These are phyloP conservation scores for Eutrema yunnanense DNA, from an alignment of 345 rosid genomes.

Conservation along the genomic window DNA sequence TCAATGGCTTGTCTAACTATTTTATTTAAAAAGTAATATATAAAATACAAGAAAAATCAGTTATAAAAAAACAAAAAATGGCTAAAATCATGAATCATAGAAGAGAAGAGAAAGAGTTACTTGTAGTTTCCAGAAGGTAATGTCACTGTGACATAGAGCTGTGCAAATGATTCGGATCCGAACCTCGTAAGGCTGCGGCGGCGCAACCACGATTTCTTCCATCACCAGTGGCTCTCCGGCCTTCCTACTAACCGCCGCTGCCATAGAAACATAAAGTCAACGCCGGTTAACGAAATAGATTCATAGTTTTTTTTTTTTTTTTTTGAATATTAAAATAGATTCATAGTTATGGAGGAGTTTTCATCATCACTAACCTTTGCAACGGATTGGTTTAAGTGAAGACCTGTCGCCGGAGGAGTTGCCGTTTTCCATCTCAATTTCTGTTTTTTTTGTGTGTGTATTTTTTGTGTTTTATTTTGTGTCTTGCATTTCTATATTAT, in stretches of 20 bases:
- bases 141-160: conserved; percentile 69
- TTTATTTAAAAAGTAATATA: no score
- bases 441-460: neutral
- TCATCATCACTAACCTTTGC: conserved; percentile 41
- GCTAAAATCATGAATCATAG: neutral
- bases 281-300: neutral
- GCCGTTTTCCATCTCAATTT: conserved; percentile 30
- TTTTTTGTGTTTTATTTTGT: neutral
- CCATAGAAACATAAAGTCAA: neutral
- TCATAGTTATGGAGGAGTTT: neutral
- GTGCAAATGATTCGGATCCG: conserved; percentile 73
- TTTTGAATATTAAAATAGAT: no score
- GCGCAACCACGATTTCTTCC: conserved; percentile 74
- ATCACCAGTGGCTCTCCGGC: conserved; percentile 70
- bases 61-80: no score
- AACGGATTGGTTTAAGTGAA: conserved; percentile 51
- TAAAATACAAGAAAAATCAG: no score
- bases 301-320: no score
- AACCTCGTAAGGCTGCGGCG: conserved; percentile 65
- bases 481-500: neutral
- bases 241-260: conserved; percentile 67
- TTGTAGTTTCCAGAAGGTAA: conserved; percentile 70
- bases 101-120: conserved; percentile 27
- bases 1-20: no score
- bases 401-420: conserved; percentile 14